phyloP scores from a whole-genome alignment of 129 eudicot species.

The Centrapalus pauciflorus region DNA sequence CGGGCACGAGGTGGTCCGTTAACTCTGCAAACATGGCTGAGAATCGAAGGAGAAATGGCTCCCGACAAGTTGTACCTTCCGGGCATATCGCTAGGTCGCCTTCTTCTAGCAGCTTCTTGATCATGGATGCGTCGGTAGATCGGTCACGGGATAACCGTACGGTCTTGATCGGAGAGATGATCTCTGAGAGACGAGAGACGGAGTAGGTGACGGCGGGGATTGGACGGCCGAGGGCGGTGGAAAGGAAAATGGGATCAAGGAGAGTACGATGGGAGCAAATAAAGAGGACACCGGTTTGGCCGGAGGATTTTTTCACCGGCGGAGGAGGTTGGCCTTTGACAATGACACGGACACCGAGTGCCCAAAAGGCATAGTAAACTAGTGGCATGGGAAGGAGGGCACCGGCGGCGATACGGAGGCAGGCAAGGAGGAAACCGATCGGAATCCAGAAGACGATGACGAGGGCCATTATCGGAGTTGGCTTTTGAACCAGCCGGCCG shows the following conservation, averaged over 20 bases:
- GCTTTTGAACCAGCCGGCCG: constrained; percentile 67
- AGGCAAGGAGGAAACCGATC: constrained; percentile 46
- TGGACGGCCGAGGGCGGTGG: constrained; percentile 64
- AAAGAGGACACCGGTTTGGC: constrained; percentile 66
- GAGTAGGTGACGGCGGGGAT: constrained; percentile 69
- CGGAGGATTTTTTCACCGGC: constrained; percentile 37
- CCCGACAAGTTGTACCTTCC: constrained; percentile 72
- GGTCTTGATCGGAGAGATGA: constrained; percentile 67
- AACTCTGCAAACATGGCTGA: constrained; percentile 64
- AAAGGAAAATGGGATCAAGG: constrained; percentile 72
- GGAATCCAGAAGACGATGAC: constrained; percentile 59
- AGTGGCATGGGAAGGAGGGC: constrained; percentile 64
- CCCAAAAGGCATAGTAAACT: constrained; percentile 69
- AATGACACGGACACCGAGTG: constrained; percentile 59
- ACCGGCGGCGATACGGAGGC: constrained; percentile 55
- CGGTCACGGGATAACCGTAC: constrained; percentile 53
- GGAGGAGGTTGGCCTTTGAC: constrained; percentile 64
- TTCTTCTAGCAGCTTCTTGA: constrained; percentile 55
- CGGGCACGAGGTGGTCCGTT: constrained; percentile 57
- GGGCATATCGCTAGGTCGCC: constrained; percentile 71
- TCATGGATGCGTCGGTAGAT: constrained; percentile 49
- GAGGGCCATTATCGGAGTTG: constrained; percentile 47
- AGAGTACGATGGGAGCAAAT: constrained; percentile 72
- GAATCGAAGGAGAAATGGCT: constrained; percentile 58
- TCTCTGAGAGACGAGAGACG: constrained; percentile 58